Base-by-base conservation (phyloP, 2,329 filamentous ascomycete species). In the Beauveria brongniartii region DNA sequence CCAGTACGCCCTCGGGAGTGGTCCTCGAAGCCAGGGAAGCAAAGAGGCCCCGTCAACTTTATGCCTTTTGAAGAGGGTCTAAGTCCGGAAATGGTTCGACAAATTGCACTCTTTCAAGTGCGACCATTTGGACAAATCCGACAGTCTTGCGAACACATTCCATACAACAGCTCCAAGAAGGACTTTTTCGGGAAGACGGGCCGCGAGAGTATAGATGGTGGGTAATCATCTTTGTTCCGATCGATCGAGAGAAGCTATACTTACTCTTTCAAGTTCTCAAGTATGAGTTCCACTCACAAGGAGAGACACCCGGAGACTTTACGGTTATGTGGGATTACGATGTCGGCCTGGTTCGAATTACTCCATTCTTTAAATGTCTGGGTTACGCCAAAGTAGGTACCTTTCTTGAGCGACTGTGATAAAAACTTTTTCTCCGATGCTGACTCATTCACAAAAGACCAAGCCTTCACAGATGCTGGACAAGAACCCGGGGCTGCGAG, bases 291-390 rank as follows among this genome's bases (percentile, higher is more conserved):
- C 83, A 80, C 66, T 72, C 88, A 3, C 89, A 89, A 0, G 84
- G 80, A 12, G 83, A 89, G 51, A 81, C 87, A 80, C 64, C 43
- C 12, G 43, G n/a, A 48, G 79, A 83, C 57, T 92, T 89, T 71
- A 84, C 83, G 1, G 86, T 97, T 63, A 92, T 97, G 84, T 99
- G 94, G 94, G 94, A 99, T 73, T 97, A 97, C 77, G 93, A 95
- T 68, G 85, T 93, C 64, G 94, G 94, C 9, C 86, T 97, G 34
- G 92, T 97, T 64, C 87, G 93, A 64, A 95, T 96, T 74, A 97
- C 92, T 2, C 89, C 92, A 30, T 90, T 97, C 71, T 97, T 97
- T 82, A 96, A 96, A 73, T 92, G 90, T 66, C 88, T 87, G 71
- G 86, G 88, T 65, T 93, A 93, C 70, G 83, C 88, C 65, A 99